These are phyloP conservation scores for Stachybotrys chartarum DNA, from an alignment of 2,329 filamentous ascomycete species.

Conservation along the genomic window DNA sequence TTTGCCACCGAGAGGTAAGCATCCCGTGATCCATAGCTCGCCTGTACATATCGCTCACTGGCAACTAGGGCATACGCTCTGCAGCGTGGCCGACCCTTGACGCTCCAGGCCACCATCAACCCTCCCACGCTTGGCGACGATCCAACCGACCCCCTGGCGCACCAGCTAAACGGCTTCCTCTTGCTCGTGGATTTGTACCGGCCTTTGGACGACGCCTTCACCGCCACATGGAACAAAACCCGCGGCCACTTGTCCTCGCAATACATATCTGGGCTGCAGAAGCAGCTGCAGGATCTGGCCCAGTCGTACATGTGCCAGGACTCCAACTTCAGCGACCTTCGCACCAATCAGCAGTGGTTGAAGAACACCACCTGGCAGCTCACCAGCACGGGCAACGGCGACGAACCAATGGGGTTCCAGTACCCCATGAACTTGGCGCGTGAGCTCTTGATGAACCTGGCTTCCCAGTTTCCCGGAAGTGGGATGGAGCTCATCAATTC, in stretches of 20 bases:
- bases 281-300: conserved; percentile 51
- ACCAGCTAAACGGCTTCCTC: conserved; percentile 49
- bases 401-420: conserved; percentile 52
- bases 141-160: conserved; percentile 44
- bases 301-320: conserved; percentile 46
- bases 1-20: conserved; percentile 56
- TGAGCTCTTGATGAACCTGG: conserved; percentile 57
- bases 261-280: conserved; percentile 52
- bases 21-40: conserved; percentile 27
- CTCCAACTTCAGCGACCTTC: conserved; percentile 46
- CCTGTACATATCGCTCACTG: neutral
- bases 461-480: conserved; percentile 63
- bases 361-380: conserved; percentile 59
- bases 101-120: conserved; percentile 61
- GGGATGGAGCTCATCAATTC: conserved; percentile 70
- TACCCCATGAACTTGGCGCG: conserved; percentile 57
- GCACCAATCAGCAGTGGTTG: conserved; percentile 57
- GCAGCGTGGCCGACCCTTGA: conserved; percentile 61
- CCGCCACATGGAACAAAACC: conserved; percentile 60
- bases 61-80: conserved; percentile 56
- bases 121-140: conserved; percentile 58
- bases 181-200: conserved; percentile 56
- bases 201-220: conserved; percentile 58
- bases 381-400: conserved; percentile 41
- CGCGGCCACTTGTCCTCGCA: conserved; percentile 47